These are phyloP conservation scores for Excoecaria agallocha DNA, from an alignment of 345 rosid species.

Conservation along the genomic window DNA sequence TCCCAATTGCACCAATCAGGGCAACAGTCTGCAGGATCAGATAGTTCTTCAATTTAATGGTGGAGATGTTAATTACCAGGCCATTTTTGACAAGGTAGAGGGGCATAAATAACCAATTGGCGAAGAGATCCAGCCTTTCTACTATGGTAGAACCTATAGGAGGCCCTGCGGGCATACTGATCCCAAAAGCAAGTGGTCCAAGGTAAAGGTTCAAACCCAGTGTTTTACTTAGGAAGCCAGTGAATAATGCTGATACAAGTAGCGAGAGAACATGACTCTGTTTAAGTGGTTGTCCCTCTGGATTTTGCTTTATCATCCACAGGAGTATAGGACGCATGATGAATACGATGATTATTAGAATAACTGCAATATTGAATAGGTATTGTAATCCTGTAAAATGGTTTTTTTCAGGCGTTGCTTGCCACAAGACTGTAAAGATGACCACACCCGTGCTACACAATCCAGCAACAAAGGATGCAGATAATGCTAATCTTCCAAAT, in stretches of 20 bases:
- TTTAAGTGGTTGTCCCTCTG: slow-evolving; percentile 9
- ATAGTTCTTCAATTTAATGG: slow-evolving; percentile 1
- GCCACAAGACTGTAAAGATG: background rate
- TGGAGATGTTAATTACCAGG: slow-evolving; percentile 1
- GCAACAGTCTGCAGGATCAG: slow-evolving; percentile 13
- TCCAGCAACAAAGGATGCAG: slow-evolving; percentile 10
- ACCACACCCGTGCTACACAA: background rate
- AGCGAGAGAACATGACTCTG: background rate
- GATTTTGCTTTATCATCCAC: slow-evolving; percentile 12
- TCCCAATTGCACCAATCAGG: slow-evolving; percentile 1
- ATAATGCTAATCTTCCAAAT: slow-evolving; percentile 11
- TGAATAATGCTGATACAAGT: background rate
- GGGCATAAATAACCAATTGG: slow-evolving; percentile 17
- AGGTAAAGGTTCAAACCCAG: background rate
- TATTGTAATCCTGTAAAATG: background rate
- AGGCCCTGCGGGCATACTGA: slow-evolving; percentile 6
- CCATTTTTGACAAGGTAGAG: slow-evolving; percentile 14
- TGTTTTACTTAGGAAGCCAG: background rate
- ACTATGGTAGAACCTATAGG: slow-evolving; percentile 8
- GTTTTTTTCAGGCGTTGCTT: background rate
- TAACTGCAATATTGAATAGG: background rate
- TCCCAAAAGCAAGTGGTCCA: background rate
- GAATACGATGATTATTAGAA: background rate
- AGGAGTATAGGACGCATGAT: background rate
- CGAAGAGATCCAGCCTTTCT: slow-evolving; percentile 15